Conservation (phyloP, 2,329 filamentous ascomycete species). For the Chlorencoelia australis region DNA sequence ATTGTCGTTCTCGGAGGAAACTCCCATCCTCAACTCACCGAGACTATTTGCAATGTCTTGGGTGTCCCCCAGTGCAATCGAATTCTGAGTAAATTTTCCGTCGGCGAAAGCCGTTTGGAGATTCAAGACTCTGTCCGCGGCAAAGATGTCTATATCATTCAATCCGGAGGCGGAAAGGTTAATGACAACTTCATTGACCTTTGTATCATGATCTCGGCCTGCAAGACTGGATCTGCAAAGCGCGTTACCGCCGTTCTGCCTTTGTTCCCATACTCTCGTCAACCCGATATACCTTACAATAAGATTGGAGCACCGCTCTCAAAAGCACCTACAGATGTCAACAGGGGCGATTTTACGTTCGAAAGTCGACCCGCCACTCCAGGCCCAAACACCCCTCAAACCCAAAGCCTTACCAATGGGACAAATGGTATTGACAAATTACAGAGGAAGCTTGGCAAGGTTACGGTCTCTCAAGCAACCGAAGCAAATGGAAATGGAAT, state of each 20-base stretch:
- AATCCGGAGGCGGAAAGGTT: slow-evolving; percentile 83
- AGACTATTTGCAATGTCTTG: slow-evolving; percentile 79
- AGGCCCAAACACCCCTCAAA: slow-evolving; percentile 58
- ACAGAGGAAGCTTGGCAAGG: slow-evolving; percentile 62
- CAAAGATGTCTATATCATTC: slow-evolving; percentile 98
- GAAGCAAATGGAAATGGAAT: slow-evolving; percentile 27
- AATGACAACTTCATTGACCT: slow-evolving; percentile 97
- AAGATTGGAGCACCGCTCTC: slow-evolving; percentile 83
- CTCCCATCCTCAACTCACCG: slow-evolving; percentile 80
- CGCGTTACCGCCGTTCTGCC: slow-evolving; percentile 90
- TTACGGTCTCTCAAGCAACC: slow-evolving; percentile 50
- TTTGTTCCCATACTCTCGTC: slow-evolving; percentile 91
- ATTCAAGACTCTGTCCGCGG: slow-evolving; percentile 93
- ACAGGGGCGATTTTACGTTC: slow-evolving; percentile 66
- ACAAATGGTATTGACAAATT: slow-evolving; percentile 58
- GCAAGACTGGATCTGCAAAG: slow-evolving; percentile 86
- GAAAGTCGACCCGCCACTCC: slow-evolving; percentile 88
- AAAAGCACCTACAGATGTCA: slow-evolving; percentile 45
- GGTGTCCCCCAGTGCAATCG: slow-evolving; percentile 79
- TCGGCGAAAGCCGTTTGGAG: slow-evolving; percentile 90
- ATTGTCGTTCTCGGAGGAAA: slow-evolving; percentile 89
- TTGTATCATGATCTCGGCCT: slow-evolving; percentile 96
- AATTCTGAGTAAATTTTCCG: slow-evolving; percentile 83
- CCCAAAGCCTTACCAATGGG: slow-evolving; percentile 41
- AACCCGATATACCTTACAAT: slow-evolving; percentile 95